A percentile compares a stretch with the other conserved stretches of the same genome.
Conservation (phyloP, 1,139 yeast species). For the Yueomyces sp. region DNA sequence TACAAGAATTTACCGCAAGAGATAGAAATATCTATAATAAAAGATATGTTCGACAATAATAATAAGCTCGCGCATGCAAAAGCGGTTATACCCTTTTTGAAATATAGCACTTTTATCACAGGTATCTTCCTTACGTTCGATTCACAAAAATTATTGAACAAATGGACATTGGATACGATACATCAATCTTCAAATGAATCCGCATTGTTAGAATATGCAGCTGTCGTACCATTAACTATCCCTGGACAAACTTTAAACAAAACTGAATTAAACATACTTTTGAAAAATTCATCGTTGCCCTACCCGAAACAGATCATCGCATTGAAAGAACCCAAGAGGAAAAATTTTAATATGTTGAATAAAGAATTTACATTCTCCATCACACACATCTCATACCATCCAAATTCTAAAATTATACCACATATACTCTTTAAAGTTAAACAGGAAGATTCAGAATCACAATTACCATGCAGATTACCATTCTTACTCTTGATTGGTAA, state of each 20-base stretch:
- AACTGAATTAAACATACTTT: neutral
- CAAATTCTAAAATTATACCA: neutral
- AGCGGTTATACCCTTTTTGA: conserved; percentile 1
- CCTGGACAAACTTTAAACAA: neutral
- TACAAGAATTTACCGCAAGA: conserved; percentile 2
- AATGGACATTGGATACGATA: conserved; percentile 2
- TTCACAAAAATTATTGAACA: conserved; percentile 7
- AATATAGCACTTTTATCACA: conserved; percentile 8
- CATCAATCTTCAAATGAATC: too few relatives aligned
- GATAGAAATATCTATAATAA: conserved; percentile 5
- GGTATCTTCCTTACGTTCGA: conserved; percentile 11
- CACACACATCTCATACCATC: neutral
- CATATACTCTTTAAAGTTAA: neutral
- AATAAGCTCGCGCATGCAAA: neutral
- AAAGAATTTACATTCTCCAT: too few relatives aligned
- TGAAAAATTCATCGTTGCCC: neutral
- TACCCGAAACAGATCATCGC: neutral
- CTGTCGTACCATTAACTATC: neutral
- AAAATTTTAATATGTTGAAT: too few relatives aligned
- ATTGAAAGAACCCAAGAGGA: neutral
- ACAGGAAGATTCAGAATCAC: neutral
- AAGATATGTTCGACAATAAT: conserved; percentile 1
- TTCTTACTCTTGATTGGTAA: neutral
- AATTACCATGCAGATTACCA: neutral
- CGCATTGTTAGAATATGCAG: neutral